Percentiles rank a stretch among this genome's conserved stretches.
Conservation (phyloP, 768 basidiomycete species). For the Auricularia sp. region DNA sequence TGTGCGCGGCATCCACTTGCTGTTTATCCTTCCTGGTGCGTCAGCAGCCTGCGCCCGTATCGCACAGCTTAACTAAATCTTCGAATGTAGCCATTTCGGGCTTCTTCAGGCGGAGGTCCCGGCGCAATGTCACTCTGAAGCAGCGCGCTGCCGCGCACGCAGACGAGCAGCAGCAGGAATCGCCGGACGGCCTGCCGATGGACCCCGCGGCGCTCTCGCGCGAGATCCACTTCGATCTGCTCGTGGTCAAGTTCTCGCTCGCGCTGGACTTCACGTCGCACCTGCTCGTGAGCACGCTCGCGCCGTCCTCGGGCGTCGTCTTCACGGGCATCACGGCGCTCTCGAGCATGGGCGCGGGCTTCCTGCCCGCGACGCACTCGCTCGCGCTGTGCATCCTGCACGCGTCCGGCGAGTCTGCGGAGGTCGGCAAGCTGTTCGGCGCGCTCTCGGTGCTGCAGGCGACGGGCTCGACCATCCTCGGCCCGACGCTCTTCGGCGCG, state of each 20-base stretch:
- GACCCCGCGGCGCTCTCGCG: conserved; percentile 37
- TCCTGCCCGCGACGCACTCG: conserved; percentile 60
- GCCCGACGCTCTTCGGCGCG: conserved; percentile 54
- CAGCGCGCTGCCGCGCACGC: not conserved
- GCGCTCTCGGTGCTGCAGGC: conserved; percentile 62
- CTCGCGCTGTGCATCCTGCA: conserved; percentile 59
- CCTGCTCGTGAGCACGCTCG: conserved; percentile 40
- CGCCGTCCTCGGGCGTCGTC: conserved; percentile 23
- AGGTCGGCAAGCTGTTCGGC: conserved; percentile 55
- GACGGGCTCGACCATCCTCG: conserved; percentile 50
- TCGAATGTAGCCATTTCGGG: conserved; percentile 41
- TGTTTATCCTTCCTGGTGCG: conserved; percentile 56
- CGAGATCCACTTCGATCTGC: conserved; percentile 60
- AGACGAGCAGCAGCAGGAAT: not conserved
- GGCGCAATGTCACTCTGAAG: not conserved
- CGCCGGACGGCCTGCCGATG: not conserved
- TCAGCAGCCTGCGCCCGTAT: too few relatives aligned
- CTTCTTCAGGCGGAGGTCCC: conserved; percentile 42
- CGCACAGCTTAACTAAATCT: too few relatives aligned
- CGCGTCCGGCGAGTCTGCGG: conserved; percentile 26
- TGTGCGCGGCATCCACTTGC: conserved; percentile 51
- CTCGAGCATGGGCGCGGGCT: conserved; percentile 56
- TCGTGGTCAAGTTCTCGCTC: conserved; percentile 53
- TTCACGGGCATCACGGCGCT: conserved; percentile 55
- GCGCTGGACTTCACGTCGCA: conserved; percentile 60